Base-by-base conservation (phyloP, 1,284 basidiomycete genomes). In the Trichosporon sp. region DNA sequence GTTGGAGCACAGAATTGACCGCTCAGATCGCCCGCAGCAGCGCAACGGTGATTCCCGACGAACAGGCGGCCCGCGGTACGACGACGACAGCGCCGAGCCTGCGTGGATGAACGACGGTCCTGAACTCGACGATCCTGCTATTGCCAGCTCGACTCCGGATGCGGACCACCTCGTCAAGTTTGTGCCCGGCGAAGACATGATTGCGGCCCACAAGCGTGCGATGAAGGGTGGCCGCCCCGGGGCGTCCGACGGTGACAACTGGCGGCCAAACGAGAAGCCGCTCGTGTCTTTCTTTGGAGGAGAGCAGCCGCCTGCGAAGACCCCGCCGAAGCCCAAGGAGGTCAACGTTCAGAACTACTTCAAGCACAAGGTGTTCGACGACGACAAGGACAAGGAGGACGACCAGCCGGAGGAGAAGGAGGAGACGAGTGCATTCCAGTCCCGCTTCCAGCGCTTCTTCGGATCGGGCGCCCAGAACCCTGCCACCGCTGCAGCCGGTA, bases 391-490 rank as follows among this genome's bases (percentile, higher is more conserved):
- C 15, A 69, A 72, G 47, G 70, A 70, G 2, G 68, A 73, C 8
- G 70, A 70, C 7, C 66, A 73, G 44, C 42, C 70, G n/a, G 67
- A 58, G 42, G 35, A 63, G 8, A 60, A 69, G 44, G 44, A 65
- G 60, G 63, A 69, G 64, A 29, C 68, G 1, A 73, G 68, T 18
- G 76, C 72, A 1, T 79, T 78, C 70, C 69, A 72, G 29, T 78
- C 76, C 67, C 76, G 81, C 0, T 82, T 82, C 72, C 78, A 80
- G 66, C 72, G 73, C 32, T 81, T 80, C 74, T 82, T 82, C 66
- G 74, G 73, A 29, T 32, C 64, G 1, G 15, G 56, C 38, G 23
- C 53, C 13, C 38, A 51, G 44, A 27, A 56, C 65, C 27, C 60
- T 25, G 31, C 64, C 32, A 18, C 53, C 62, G 21, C 29, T 64